phyloP scores from a whole-genome alignment of 148 eudicot genomes.

The Vaccinium corymbosum region DNA sequence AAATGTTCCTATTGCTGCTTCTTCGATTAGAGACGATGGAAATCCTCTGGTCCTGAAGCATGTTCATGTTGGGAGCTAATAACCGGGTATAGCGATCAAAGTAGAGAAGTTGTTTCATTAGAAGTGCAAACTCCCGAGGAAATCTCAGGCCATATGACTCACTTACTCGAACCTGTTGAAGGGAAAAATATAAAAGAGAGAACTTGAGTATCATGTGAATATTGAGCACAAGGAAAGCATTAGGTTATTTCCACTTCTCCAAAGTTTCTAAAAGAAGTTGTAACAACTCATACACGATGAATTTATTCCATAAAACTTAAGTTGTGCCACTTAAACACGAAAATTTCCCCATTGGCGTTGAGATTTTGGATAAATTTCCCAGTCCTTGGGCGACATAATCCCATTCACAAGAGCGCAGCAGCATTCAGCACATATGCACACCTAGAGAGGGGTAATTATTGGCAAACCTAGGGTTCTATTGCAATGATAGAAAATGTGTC shows the following conservation, averaged over 20 bases:
- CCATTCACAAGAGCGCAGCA: not conserved
- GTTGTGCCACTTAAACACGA: not conserved
- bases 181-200: not conserved
- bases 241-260: not conserved
- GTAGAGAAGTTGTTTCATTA: slow-evolving; percentile 93
- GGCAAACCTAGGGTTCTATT: not conserved
- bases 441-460: not conserved
- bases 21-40: slow-evolving; percentile 61
- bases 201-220: not conserved
- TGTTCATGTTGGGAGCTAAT: slow-evolving; percentile 91
- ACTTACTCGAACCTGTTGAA: slow-evolving; percentile 76
- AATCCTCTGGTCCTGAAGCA: slow-evolving; percentile 88
- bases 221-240: not conserved
- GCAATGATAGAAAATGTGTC: not conserved
- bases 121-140: slow-evolving; percentile 96
- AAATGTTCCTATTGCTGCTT: slow-evolving; percentile 26
- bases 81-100: slow-evolving; percentile 95
- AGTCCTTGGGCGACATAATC: not conserved
- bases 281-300: not conserved
- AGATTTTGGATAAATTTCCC: not conserved
- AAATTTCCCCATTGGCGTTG: not conserved
- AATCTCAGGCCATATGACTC: slow-evolving; percentile 93
- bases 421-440: not conserved
- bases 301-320: not conserved
- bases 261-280: not conserved